Evolutionary conservation across 75 land plant genomes (phyloP), one percentile per base, ranked within the genome.

Genomic region (Isoetes taiwanensis): DNA sequence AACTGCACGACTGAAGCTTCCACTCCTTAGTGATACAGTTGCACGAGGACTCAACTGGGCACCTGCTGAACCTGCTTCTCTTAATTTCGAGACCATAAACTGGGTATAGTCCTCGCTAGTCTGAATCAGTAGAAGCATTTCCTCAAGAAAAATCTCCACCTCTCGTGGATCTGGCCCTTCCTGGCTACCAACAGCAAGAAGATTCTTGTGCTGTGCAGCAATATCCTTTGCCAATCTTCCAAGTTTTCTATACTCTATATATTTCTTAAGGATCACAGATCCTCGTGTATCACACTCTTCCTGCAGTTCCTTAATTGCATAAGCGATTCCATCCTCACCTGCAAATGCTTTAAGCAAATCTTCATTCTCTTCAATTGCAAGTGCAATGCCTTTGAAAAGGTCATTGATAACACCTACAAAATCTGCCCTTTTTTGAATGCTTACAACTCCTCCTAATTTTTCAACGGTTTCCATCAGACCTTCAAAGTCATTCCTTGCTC

Each of bases 221-320:
- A 85, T 82, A 25, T 90, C 91, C 5, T 84, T 75, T 0, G 90
- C 58, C 17, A 90, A 56, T 39, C 55, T 76, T 1, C 67, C 59
- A 23, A 90, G 65, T 34, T 72, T 77, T 35, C 91, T 54, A 40
- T 69, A 69, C 28, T 90, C 91, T 72, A 85, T 76, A 54, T 81
- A 89, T 74, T 66, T 82, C 63, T 72, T 82, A 59, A 85, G 37
- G 24, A 80, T 71, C 31, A 54, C 23, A 12, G 80, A 64, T 3
- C 96, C 96, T 32, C 91, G 53, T 2, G 84, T 67, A 67, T 90
- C 80, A 63, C 96, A 90, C 59, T 90, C 96, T 52, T 90, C 84
- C 33, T 90, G 96, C 3, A 90, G 75, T 74, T 90, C 96, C 39
- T 74, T 76, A 21, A 85, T 76, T 8, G 90, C 81, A 59, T 70